Percentiles rank a stretch among this genome's conserved stretches.
Evolutionary conservation across 345 rosid genomes (phyloP).

Genomic region (Salix suchowensis): DNA sequence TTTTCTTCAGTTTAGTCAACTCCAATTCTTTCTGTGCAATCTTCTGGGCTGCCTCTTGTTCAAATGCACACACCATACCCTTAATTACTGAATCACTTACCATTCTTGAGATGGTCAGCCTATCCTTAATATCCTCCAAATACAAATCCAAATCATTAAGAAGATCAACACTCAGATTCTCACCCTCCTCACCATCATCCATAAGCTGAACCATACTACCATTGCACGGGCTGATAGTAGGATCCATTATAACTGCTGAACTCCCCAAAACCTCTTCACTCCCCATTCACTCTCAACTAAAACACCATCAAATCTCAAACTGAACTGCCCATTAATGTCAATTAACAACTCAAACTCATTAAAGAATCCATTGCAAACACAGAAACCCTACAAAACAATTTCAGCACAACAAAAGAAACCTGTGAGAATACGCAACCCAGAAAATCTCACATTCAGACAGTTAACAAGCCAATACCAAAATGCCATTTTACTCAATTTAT

Average conservation of each 20-base stretch:
- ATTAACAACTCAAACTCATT: not conserved
- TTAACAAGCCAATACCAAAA: not conserved
- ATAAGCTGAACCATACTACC: slow-evolving; percentile 5
- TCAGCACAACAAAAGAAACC: not conserved
- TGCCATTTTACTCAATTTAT: not conserved
- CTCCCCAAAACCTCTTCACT: slow-evolving; percentile 18
- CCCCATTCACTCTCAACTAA: slow-evolving; percentile 29
- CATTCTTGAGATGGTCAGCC: slow-evolving; percentile 64
- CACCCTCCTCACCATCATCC: slow-evolving; percentile 37
- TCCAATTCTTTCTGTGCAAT: slow-evolving; percentile 62
- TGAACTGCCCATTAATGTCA: not conserved
- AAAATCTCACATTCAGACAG: not conserved
- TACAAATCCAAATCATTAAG: slow-evolving; percentile 60
- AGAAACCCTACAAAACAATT: not conserved
- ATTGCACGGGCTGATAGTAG: slow-evolving; percentile 6
- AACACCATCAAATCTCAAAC: slow-evolving; percentile 4
- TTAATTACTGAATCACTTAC: slow-evolving; percentile 71
- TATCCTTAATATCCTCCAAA: slow-evolving; percentile 49
- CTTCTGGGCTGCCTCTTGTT: slow-evolving; percentile 62
- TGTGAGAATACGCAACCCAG: not conserved
- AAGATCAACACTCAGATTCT: slow-evolving; percentile 37
- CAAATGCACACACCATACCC: slow-evolving; percentile 49
- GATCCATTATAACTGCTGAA: slow-evolving; percentile 23
- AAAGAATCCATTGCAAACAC: not conserved
- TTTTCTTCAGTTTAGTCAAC: slow-evolving; percentile 47